Evolutionary conservation across 1,284 basidiomycete genomes (phyloP).

Genomic region (Malassezia caprae): DNA sequence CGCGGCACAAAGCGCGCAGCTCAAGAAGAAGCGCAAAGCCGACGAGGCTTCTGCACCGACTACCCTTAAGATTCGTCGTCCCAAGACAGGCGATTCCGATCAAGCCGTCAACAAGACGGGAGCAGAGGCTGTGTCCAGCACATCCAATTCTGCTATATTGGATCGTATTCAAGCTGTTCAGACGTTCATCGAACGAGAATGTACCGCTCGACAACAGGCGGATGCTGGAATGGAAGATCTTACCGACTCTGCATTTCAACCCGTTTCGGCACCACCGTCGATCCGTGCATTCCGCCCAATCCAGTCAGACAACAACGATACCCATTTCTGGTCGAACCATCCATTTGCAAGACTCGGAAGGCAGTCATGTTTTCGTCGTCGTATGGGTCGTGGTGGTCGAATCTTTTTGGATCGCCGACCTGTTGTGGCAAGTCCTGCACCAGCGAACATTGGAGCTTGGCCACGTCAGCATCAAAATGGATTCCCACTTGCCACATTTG

Average conservation of each 20-base stretch:
- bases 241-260: slow-evolving; percentile 42
- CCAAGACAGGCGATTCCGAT: slow-evolving; percentile 23
- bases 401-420: slow-evolving; percentile 41
- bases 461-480: slow-evolving; percentile 18
- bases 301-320: slow-evolving; percentile 26
- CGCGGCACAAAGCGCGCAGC: slow-evolving; percentile 17
- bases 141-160: slow-evolving; percentile 52
- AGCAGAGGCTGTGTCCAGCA: slow-evolving; percentile 50
- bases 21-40: slow-evolving; percentile 36
- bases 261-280: slow-evolving; percentile 27
- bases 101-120: slow-evolving; percentile 19
- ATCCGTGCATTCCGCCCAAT: slow-evolving; percentile 41
- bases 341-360: slow-evolving; percentile 30
- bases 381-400: slow-evolving; percentile 44
- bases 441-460: slow-evolving; percentile 38
- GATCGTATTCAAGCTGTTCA: slow-evolving; percentile 42
- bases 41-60: slow-evolving; percentile 27
- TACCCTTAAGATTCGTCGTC: slow-evolving; percentile 28
- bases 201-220: slow-evolving; percentile 28
- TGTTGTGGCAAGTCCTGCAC: slow-evolving; percentile 39
- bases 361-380: slow-evolving; percentile 43
- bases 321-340: slow-evolving; percentile 19
- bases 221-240: slow-evolving; percentile 44
- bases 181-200: slow-evolving; percentile 44
- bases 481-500: neutral